phyloP scores from a whole-genome alignment of 768 basidiomycete species.

The Tulasnella sp. region DNA sequence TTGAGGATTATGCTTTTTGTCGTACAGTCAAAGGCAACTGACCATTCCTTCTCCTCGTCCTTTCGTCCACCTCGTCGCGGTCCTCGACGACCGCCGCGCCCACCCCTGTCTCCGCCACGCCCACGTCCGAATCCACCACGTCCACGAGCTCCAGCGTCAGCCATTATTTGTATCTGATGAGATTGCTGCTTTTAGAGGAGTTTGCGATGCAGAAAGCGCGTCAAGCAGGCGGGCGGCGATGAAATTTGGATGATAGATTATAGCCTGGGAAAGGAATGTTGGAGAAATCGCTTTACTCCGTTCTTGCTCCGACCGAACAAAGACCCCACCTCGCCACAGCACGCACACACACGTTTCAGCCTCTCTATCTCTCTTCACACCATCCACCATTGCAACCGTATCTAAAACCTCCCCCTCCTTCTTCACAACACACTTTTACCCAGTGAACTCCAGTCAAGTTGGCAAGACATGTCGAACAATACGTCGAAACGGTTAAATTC shows the following conservation, averaged over 20 bases:
- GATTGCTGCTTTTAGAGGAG: background rate
- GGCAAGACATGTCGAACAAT: conserved; percentile 71
- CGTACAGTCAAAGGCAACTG: background rate
- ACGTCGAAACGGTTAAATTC: conserved; percentile 52
- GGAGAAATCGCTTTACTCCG: background rate
- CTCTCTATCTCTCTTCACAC: background rate
- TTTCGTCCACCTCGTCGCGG: conserved; percentile 95
- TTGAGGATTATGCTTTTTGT: background rate
- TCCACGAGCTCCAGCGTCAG: conserved; percentile 62
- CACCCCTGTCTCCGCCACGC: conserved; percentile 45
- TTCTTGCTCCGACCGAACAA: background rate
- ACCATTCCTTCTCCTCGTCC: conserved; percentile 99
- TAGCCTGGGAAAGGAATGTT: background rate
- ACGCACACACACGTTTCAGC: no score
- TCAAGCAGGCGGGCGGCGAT: background rate
- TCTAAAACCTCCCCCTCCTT: background rate
- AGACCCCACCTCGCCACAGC: background rate
- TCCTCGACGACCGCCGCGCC: conserved; percentile 56
- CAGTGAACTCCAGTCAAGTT: conserved; percentile 48
- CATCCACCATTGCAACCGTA: background rate
- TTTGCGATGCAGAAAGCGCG: no score
- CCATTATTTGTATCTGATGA: conserved; percentile 43
- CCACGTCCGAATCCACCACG: conserved; percentile 88
- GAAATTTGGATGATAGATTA: conserved; percentile 6
- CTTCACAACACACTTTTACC: background rate